phyloP scores from a whole-genome alignment of 1,284 basidiomycete genomes.

The Ceratorhiza oryzae-sativae region DNA sequence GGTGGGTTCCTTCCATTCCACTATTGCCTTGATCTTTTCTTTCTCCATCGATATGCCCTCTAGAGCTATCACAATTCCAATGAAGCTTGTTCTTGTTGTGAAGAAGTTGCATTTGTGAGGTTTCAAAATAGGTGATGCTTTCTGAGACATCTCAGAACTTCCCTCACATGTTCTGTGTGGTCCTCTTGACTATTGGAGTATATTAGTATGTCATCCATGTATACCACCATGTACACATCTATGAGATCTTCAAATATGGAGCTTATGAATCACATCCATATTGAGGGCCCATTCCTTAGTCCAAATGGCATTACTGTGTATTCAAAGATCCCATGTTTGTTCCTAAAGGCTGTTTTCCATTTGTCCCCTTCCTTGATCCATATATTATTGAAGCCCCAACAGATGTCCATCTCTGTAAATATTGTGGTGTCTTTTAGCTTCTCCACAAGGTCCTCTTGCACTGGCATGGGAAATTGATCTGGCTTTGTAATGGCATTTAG shows the following conservation, averaged over 20 bases:
- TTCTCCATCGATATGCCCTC: conserved; percentile 13
- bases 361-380: conserved; percentile 32
- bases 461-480: conserved; percentile 16
- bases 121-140: conserved; percentile 22
- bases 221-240: not conserved
- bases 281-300: conserved; percentile 26
- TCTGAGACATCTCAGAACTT: conserved; percentile 14
- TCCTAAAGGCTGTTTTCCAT: conserved; percentile 41
- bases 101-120: conserved; percentile 1
- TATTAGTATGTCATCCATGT: conserved; percentile 30
- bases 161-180: conserved; percentile 15
- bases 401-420: conserved; percentile 19
- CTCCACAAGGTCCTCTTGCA: not conserved
- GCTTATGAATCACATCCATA: conserved; percentile 2
- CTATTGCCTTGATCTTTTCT: conserved; percentile 47
- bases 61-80: not conserved
- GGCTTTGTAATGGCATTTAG: conserved; percentile 13
- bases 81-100: not conserved
- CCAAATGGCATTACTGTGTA: conserved; percentile 37
- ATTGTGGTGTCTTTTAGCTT: not conserved
- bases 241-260: conserved; percentile 27
- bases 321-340: conserved; percentile 18
- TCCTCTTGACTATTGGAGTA: conserved; percentile 13
- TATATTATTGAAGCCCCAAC: conserved; percentile 35
- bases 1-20: conserved; percentile 47